phyloP scores from a whole-genome alignment of 1,284 basidiomycete genomes.

The Microbotryomycetes sp. region DNA sequence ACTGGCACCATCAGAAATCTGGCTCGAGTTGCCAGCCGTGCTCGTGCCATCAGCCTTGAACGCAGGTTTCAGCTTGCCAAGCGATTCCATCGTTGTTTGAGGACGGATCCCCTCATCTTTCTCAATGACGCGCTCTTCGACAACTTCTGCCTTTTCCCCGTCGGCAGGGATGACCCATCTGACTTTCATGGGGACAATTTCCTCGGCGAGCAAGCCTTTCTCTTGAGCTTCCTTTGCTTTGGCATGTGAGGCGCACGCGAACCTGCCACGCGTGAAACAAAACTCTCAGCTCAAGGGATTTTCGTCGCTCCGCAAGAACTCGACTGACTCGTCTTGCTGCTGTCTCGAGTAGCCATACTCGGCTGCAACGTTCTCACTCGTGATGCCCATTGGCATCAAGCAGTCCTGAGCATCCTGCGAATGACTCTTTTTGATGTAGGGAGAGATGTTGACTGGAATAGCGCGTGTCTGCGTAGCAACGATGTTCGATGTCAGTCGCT shows the following conservation, averaged over 20 bases:
- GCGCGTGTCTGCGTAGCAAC: constrained; percentile 33
- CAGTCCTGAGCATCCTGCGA: constrained; percentile 40
- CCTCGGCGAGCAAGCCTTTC: constrained; percentile 44
- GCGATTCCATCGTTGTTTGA: constrained; percentile 32
- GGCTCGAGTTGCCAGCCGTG: constrained; percentile 45
- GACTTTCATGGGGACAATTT: constrained; percentile 45
- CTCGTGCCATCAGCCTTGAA: constrained; percentile 45
- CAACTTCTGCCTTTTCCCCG: constrained; percentile 23
- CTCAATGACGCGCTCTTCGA: constrained; percentile 34
- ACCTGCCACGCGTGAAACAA: constrained; percentile 19
- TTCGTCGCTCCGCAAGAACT: background rate
- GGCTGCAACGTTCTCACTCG: constrained; percentile 45
- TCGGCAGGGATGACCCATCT: constrained; percentile 38
- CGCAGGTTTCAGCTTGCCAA: constrained; percentile 45
- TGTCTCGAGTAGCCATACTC: constrained; percentile 42
- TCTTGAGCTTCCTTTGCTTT: constrained; percentile 44
- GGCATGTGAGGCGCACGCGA: constrained; percentile 43
- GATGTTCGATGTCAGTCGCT: too few relatives aligned
- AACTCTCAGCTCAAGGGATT: background rate
- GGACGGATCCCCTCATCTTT: constrained; percentile 40
- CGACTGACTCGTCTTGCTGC: constrained; percentile 39
- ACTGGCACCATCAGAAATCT: constrained; percentile 46
- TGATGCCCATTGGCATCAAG: constrained; percentile 45
- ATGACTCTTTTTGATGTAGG: constrained; percentile 37
- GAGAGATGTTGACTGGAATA: constrained; percentile 40